A percentile compares a stretch with the other conserved stretches of the same genome.
Evolutionary conservation across 78 protist genomes (phyloP).

Genomic region (Parvularia atlantis): DNA sequence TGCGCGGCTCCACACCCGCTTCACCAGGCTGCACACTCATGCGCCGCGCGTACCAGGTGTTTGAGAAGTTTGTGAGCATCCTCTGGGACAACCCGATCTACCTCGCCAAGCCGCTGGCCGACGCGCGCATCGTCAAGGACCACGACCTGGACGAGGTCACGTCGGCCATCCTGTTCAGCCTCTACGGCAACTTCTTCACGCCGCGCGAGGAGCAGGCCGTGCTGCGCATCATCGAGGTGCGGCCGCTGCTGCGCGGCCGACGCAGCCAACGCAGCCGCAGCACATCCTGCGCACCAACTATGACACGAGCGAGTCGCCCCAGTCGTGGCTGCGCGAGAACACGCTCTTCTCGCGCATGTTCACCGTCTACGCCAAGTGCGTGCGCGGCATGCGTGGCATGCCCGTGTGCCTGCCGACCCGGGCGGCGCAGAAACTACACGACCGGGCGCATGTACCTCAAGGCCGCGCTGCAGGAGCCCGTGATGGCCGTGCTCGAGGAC

Average conservation of each 20-base stretch:
- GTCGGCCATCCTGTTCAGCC: neutral
- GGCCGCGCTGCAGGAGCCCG: neutral
- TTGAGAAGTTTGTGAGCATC: slow-evolving; percentile 34
- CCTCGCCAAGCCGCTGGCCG: too few relatives aligned
- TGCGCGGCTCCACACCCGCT: too few relatives aligned
- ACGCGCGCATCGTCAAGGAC: too few relatives aligned
- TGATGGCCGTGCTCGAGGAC: neutral
- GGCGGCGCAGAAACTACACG: neutral
- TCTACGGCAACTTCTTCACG: neutral
- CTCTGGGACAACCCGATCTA: slow-evolving; percentile 29
- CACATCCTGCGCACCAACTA: neutral
- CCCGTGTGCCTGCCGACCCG: too few relatives aligned
- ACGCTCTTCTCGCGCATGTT: neutral
- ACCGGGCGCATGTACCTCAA: neutral
- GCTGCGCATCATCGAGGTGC: neutral
- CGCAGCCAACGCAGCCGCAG: too few relatives aligned
- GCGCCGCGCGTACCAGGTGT: slow-evolving; percentile 37
- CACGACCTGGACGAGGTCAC: neutral
- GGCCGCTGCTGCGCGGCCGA: too few relatives aligned
- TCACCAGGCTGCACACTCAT: too few relatives aligned
- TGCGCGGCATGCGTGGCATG: too few relatives aligned
- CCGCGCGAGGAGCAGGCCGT: neutral
- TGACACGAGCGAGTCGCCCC: neutral
- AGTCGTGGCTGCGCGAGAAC: neutral
- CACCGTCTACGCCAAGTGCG: neutral